These are phyloP conservation scores for Calonectria montana DNA, from an alignment of 2,329 filamentous ascomycete genomes.

Conservation along the genomic window DNA sequence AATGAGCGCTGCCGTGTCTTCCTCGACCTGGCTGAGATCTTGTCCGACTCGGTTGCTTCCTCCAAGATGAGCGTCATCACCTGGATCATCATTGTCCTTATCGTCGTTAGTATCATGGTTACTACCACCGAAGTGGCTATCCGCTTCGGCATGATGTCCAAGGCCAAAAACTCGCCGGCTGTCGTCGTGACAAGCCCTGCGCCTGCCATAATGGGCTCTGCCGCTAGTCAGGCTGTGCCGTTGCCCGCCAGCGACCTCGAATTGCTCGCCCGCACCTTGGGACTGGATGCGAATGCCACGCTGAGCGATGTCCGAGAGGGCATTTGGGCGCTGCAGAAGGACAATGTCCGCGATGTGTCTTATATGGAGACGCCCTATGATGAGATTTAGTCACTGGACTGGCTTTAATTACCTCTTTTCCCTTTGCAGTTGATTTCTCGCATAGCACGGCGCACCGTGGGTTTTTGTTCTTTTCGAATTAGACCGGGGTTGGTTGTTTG, in stretches of 20 bases:
- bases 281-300: slow-evolving; percentile 48
- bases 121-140: slow-evolving; percentile 91
- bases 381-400: slow-evolving; percentile 20
- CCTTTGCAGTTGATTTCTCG: slow-evolving; percentile 13
- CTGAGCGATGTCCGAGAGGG: slow-evolving; percentile 49
- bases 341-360: slow-evolving; percentile 17
- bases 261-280: slow-evolving; percentile 48
- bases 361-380: slow-evolving; percentile 28
- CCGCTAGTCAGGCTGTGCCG: slow-evolving; percentile 14
- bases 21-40: slow-evolving; percentile 93
- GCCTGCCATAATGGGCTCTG: slow-evolving; percentile 32
- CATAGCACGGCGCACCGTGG: slow-evolving; percentile 42
- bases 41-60: slow-evolving; percentile 91
- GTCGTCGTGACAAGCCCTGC: slow-evolving; percentile 22
- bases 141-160: slow-evolving; percentile 78
- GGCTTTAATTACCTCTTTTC: not conserved
- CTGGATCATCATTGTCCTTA: slow-evolving; percentile 97
- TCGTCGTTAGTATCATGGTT: slow-evolving; percentile 89
- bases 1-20: slow-evolving; percentile 98
- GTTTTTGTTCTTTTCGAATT: not conserved
- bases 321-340: slow-evolving; percentile 46
- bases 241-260: slow-evolving; percentile 48
- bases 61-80: slow-evolving; percentile 96
- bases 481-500: not conserved
- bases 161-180: slow-evolving; percentile 33